phyloP scores from a whole-genome alignment of 352 stramenopile species.

The Poterioochromonas sp. region DNA sequence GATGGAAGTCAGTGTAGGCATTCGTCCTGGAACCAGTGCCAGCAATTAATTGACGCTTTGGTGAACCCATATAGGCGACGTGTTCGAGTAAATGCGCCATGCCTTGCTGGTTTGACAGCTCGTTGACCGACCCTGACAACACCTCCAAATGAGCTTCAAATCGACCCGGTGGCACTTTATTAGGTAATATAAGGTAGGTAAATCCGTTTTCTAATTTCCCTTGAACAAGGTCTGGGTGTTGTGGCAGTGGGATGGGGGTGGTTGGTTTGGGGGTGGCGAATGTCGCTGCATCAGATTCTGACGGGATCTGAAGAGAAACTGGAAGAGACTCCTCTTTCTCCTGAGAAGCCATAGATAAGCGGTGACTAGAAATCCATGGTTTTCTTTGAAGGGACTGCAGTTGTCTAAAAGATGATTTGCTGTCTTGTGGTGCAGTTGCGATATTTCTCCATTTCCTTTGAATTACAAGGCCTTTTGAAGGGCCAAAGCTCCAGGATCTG shows the following conservation, averaged over 20 bases:
- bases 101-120: conserved; percentile 66
- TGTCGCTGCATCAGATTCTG: too few species aligned
- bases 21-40: conserved; percentile 62
- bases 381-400: too few species aligned
- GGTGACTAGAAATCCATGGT: too few species aligned
- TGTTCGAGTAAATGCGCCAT: conserved; percentile 77
- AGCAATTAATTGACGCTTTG: conserved; percentile 49
- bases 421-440: too few species aligned
- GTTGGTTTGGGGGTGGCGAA: too few species aligned
- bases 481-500: too few species aligned
- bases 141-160: conserved; percentile 68
- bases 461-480: too few species aligned
- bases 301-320: too few species aligned
- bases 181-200: conserved; percentile 70
- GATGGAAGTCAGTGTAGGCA: conserved; percentile 77
- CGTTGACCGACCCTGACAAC: conserved; percentile 65
- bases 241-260: conserved; percentile 46
- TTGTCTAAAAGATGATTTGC: too few species aligned
- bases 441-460: too few species aligned
- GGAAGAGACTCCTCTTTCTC: too few species aligned
- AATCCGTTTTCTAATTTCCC: conserved; percentile 67
- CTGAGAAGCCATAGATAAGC: too few species aligned
- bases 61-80: conserved; percentile 72
- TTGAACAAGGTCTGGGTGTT: conserved; percentile 54
- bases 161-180: conserved; percentile 57